Base-by-base conservation (phyloP, 139 green algal species). In the Picochlorum sp. region DNA sequence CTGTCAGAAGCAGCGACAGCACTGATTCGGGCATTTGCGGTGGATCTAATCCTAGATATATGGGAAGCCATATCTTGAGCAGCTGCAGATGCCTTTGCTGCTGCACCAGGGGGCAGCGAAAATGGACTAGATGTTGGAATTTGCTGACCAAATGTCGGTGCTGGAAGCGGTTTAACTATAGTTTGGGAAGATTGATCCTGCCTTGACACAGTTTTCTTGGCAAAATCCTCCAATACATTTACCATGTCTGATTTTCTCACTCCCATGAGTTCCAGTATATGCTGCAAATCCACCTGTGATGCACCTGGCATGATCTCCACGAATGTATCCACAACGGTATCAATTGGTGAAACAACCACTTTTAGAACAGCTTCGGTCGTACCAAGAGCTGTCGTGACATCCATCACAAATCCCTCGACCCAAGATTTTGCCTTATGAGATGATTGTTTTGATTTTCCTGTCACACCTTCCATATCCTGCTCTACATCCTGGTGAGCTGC, bases 311-410 rank as follows among this genome's bases (percentile, higher is more conserved):
- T 68, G 34, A 94, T 80, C 57, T 85, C 80, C 26, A 74, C 73
- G 65, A 89, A 93, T 41, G 85, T 85, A 64, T 92, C 79, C n/a
- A 76, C 74, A 32, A 93, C 54, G 30, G 58, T 78, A 46, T 90
- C 84, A 1, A 64, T 49, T 21, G 84, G 84, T 8, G 80, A 77
- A n/a, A 85, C 72, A 38, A 89, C 79, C n/a, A 88, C 75, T 71
- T 93, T 93, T n/a, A 93, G 75, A 64, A 93, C 74, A n/a, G 77
- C 73, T 72, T 93, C 86, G 2, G 68, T 66, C 11, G 75, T 71
- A 2, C 70, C 77, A 74, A 93, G 76, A 71, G 90, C 79, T 16
- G 73, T 62, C 23, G 32, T 41, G 14, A 84, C 61, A 18, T 69
- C 72, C 8, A 47, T 64, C 1, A 28, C 46, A 44, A 83, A 80